Base-by-base conservation (phyloP, 1,284 basidiomycete genomes). In the Phellinidium pouzarii region DNA sequence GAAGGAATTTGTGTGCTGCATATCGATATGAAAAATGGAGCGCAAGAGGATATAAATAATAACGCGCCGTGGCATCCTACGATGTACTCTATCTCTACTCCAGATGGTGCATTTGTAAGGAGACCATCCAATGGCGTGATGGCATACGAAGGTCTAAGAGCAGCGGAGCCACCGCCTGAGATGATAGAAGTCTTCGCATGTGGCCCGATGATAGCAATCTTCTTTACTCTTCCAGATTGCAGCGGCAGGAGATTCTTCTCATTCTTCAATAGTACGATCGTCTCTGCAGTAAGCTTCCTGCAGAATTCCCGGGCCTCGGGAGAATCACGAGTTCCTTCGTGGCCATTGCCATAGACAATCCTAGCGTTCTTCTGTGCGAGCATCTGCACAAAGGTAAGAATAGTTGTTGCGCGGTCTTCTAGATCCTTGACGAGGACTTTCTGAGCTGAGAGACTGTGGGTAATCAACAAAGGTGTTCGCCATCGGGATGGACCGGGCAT, bases 191-290 rank as follows among this genome's bases (percentile, higher is more conserved):
- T 67, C 59, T 75, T 71, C 42, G 70, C 71, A 60, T 73, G 75
- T 25, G 72, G 70, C 0, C 76, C 75, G 27, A 78, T 71, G 34
- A 76, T 61, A 2, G 74, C 74, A 43, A 76, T 64, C 57, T 65
- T 72, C 59, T 64, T 70, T 25, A 60, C 59, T 34, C 63, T 63
- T 4, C 52, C 57, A 26, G 47, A 44, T 9, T 62, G 62, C 9
- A 78, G 56, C 1, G 76, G 77, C 22, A 79, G 67, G 2, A 84
- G 59, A 1, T 66, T 56, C 14, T 64, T 62, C n/a, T 77, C 67
- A 62, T 91, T 90, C 68, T 85, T 85, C 53, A 90, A 69, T 26
- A 90, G 67, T 9, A 89, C 84, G 58, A 86, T 80, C 0, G 79
- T 77, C 54, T 84, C 78, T 6, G 75, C 73, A 11, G 84, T 83